A percentile compares a stretch with the other conserved stretches of the same genome.
phyloP scores from a whole-genome alignment of 2,329 filamentous ascomycete species.

The Sporothrix protearum region DNA sequence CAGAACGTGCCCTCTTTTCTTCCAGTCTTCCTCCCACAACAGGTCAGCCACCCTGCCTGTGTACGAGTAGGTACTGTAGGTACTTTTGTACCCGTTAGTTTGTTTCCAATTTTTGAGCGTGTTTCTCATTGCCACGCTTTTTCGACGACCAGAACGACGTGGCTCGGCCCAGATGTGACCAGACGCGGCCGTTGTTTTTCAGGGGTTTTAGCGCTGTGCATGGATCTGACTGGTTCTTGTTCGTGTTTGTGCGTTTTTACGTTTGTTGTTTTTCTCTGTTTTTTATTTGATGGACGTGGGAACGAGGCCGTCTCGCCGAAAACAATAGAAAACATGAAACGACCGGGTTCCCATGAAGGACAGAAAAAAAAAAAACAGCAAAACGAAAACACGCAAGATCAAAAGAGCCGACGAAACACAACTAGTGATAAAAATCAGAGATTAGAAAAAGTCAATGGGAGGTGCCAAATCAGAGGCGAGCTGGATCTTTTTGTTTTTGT shows the following conservation, averaged over 20 bases:
- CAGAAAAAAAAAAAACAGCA: neutral
- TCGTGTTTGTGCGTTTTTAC: neutral
- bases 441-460: neutral
- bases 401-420: neutral
- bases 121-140: slow-evolving; percentile 4
- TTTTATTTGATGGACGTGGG: neutral
- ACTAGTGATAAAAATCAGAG: neutral
- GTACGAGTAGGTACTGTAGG: neutral
- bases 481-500: neutral
- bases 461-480: neutral
- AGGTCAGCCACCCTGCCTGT: neutral
- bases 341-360: neutral
- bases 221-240: slow-evolving; percentile 6
- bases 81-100: neutral
- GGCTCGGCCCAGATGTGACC: neutral
- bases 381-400: neutral
- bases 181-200: neutral
- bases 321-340: neutral
- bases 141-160: too few species aligned
- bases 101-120: neutral
- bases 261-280: neutral
- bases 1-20: neutral
- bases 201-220: neutral
- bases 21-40: neutral
- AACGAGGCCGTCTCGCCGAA: neutral